A percentile compares a stretch with the other conserved stretches of the same genome.
phyloP scores from a whole-genome alignment of 2,329 filamentous ascomycete species.

The Calycina marina region DNA sequence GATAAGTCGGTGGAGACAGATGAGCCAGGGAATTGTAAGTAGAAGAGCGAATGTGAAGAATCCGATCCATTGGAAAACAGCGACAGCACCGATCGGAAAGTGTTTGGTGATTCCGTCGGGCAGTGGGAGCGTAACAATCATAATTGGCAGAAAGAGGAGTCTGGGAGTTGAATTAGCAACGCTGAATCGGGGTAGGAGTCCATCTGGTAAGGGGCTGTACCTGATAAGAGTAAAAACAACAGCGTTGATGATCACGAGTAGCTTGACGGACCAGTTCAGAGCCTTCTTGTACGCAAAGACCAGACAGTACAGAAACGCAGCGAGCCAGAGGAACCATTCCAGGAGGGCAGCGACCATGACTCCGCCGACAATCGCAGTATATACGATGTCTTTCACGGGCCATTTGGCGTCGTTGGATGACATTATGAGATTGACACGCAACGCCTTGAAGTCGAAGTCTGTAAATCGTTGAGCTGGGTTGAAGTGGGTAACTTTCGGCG shows the following conservation, averaged over 20 bases:
- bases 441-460: no score
- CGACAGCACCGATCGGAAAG: constrained; percentile 57
- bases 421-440: no score
- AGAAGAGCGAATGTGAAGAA: constrained; percentile 86
- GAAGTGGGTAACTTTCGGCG: no score
- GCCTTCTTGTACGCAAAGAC: constrained; percentile 81
- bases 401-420: no score
- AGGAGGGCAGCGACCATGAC: constrained; percentile 75
- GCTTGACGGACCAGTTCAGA: constrained; percentile 68
- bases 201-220: constrained; percentile 30
- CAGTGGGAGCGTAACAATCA: constrained; percentile 82
- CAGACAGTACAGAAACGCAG: constrained; percentile 86
- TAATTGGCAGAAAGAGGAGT: constrained; percentile 77
- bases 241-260: constrained; percentile 64
- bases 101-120: constrained; percentile 55
- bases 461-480: no score
- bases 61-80: constrained; percentile 78
- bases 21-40: constrained; percentile 77
- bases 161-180: constrained; percentile 28
- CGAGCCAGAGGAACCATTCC: constrained; percentile 90
- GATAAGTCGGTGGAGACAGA: constrained; percentile 83
- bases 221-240: constrained; percentile 60
- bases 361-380: constrained; percentile 64
- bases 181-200: not conserved
- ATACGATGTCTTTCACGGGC: constrained; percentile 86